Percentiles rank a stretch among this genome's conserved stretches.
Evolutionary conservation across 352 stramenopile species (phyloP).

Genomic region (Phytophthora cryptogea): DNA sequence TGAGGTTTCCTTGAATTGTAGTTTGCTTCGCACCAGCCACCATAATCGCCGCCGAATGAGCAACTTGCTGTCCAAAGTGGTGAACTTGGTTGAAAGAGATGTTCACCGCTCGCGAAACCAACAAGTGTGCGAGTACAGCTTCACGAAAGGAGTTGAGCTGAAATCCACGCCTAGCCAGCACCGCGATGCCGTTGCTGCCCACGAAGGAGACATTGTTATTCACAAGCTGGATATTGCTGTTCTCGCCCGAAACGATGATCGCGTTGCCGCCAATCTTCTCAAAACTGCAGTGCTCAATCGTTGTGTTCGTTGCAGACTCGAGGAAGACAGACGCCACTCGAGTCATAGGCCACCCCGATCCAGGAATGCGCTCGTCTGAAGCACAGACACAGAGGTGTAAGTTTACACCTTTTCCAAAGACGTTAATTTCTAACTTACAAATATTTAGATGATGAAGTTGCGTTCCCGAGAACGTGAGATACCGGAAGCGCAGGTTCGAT

Average conservation of each 20-base stretch:
- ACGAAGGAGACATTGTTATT: constrained; percentile 80
- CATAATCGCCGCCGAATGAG: constrained; percentile 63
- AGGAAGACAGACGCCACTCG: constrained; percentile 67
- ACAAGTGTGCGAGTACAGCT: constrained; percentile 41
- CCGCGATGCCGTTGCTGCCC: constrained; percentile 50
- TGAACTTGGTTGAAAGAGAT: constrained; percentile 82
- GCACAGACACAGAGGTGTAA: background rate
- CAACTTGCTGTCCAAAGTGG: constrained; percentile 55
- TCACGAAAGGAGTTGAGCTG: constrained; percentile 45
- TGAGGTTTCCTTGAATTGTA: constrained; percentile 56
- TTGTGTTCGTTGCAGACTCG: constrained; percentile 53
- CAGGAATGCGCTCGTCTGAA: constrained; percentile 48
- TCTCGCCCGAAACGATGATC: constrained; percentile 66
- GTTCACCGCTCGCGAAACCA: constrained; percentile 48
- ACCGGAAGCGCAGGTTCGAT: constrained; percentile 56
- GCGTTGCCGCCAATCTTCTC: constrained; percentile 76
- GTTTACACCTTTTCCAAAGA: background rate
- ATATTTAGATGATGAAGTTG: constrained; percentile 63
- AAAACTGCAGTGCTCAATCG: constrained; percentile 66
- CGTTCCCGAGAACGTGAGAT: constrained; percentile 68
- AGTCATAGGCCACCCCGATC: constrained; percentile 55
- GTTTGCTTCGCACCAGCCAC: constrained; percentile 53
- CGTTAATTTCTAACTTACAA: constrained; percentile 39
- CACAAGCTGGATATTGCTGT: constrained; percentile 47
- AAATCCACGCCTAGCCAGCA: constrained; percentile 42